A percentile compares a stretch with the other conserved stretches of the same genome.
These are phyloP conservation scores for Exophiala lecanii-corni DNA, from an alignment of 2,329 filamentous ascomycete genomes.

Conservation along the genomic window DNA sequence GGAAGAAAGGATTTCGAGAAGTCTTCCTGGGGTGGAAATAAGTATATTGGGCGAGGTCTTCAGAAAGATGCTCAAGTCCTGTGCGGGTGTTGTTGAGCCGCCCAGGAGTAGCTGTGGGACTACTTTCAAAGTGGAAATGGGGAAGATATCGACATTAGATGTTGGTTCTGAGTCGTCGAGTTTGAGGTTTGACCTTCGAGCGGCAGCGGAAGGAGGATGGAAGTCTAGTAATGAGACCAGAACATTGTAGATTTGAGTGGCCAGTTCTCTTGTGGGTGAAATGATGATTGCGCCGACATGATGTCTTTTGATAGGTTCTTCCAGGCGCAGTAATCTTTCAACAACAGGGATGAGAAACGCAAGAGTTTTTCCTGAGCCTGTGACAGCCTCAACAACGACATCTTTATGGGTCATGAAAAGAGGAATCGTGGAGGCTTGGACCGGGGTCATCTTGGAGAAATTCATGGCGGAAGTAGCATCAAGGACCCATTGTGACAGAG, in stretches of 20 bases:
- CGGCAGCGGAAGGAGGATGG: slow-evolving; percentile 67
- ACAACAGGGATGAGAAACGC: slow-evolving; percentile 80
- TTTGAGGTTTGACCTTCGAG: slow-evolving; percentile 39
- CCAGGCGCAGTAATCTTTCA: slow-evolving; percentile 72
- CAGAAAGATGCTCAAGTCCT: slow-evolving; percentile 82
- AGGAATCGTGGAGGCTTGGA: slow-evolving; percentile 88
- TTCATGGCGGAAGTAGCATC: slow-evolving; percentile 81
- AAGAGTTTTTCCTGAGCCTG: slow-evolving; percentile 85
- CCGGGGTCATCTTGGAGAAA: slow-evolving; percentile 82
- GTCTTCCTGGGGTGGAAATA: slow-evolving; percentile 82
- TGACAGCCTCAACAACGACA: slow-evolving; percentile 88
- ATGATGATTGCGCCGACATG: slow-evolving; percentile 89
- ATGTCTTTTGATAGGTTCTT: slow-evolving; percentile 81
- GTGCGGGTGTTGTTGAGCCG: slow-evolving; percentile 72
- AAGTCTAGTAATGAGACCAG: slow-evolving; percentile 73
- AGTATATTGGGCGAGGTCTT: slow-evolving; percentile 81
- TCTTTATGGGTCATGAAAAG: slow-evolving; percentile 87
- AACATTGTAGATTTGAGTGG: slow-evolving; percentile 82
- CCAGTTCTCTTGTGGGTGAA: slow-evolving; percentile 86
- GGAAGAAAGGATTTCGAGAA: slow-evolving; percentile 81
- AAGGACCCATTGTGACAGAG: slow-evolving; percentile 76
- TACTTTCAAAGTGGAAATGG: slow-evolving; percentile 50
- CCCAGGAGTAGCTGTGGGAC: slow-evolving; percentile 86
- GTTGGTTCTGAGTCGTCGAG: slow-evolving; percentile 33
- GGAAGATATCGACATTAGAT: slow-evolving; percentile 11